These are phyloP conservation scores for Ganoderma boninense DNA, from an alignment of 1,284 basidiomycete species.

Conservation along the genomic window DNA sequence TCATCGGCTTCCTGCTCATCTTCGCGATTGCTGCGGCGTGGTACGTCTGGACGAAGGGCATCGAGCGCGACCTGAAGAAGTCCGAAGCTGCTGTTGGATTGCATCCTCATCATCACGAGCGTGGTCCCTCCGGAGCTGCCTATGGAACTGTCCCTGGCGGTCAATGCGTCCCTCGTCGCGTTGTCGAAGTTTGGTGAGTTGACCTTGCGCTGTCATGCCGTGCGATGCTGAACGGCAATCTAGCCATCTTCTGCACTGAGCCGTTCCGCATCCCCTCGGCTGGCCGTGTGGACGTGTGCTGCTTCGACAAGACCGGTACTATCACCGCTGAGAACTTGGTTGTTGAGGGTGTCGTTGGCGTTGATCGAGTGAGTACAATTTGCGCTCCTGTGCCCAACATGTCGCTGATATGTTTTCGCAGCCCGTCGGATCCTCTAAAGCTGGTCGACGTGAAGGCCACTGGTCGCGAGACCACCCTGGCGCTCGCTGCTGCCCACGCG, in stretches of 20 bases:
- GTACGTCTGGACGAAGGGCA: conserved; percentile 96
- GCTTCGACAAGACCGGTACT: conserved; percentile 98
- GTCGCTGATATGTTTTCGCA: conserved; percentile 39
- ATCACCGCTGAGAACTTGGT: conserved; percentile 97
- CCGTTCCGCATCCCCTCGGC: conserved; percentile 96
- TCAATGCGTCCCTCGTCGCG: conserved; percentile 93
- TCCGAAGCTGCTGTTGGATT: conserved; percentile 93
- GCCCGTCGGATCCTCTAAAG: conserved; percentile 64
- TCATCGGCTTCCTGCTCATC: conserved; percentile 95
- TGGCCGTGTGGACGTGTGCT: conserved; percentile 94
- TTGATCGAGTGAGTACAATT: conserved; percentile 72
- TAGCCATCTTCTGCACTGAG: conserved; percentile 97
- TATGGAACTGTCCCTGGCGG: conserved; percentile 95
- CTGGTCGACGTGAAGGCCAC: conserved; percentile 85
- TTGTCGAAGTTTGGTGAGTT: conserved; percentile 86
- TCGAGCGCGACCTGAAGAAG: conserved; percentile 91
- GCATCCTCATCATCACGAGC: conserved; percentile 93
- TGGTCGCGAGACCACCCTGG: conserved; percentile 82
- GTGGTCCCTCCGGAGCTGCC: conserved; percentile 96
- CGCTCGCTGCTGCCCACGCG: conserved; percentile 95
- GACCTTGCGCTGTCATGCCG: not conserved
- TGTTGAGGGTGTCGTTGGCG: conserved; percentile 89
- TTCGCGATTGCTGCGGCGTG: conserved; percentile 96
- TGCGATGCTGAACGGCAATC: not conserved
- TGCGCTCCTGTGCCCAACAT: not conserved